phyloP scores from a whole-genome alignment of 2,329 filamentous ascomycete species.

The Aspergillus melleus region DNA sequence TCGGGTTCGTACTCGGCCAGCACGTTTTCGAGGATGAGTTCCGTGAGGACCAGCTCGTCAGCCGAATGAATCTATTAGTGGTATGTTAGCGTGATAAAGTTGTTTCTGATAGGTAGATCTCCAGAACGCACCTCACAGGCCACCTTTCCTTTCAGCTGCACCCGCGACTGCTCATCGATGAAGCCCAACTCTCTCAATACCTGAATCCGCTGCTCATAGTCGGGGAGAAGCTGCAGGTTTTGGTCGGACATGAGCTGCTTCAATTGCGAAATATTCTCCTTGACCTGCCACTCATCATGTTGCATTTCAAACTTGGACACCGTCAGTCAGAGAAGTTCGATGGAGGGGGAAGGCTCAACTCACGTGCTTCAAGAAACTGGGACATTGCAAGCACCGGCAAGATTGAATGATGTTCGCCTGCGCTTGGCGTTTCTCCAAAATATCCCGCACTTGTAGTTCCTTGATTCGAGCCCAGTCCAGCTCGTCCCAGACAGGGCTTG shows the following conservation, averaged over 20 bases:
- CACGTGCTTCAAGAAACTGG: constrained; percentile 83
- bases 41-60: constrained; percentile 92
- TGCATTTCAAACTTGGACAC: constrained; percentile 78
- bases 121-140: constrained; percentile 71
- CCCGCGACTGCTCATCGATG: constrained; percentile 80
- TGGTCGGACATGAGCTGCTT: constrained; percentile 92
- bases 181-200: constrained; percentile 91
- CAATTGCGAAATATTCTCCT: constrained; percentile 85
- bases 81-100: neutral
- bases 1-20: constrained; percentile 93
- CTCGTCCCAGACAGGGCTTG: constrained; percentile 75
- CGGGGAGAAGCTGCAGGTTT: constrained; percentile 90
- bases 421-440: constrained; percentile 69
- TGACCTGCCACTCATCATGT: constrained; percentile 94
- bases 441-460: constrained; percentile 76
- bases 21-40: constrained; percentile 94
- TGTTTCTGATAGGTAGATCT: neutral
- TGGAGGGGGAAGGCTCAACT: constrained; percentile 37
- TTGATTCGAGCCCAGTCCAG: constrained; percentile 79
- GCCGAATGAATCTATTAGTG: constrained; percentile 75
- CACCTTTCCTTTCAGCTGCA: constrained; percentile 96
- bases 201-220: constrained; percentile 92
- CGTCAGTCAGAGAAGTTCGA: constrained; percentile 20
- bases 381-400: constrained; percentile 68
- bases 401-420: constrained; percentile 64